Evolutionary conservation across 83 land plant genomes (phyloP), one percentile per base, ranked within the genome.

Genomic region (Thuja plicata): DNA sequence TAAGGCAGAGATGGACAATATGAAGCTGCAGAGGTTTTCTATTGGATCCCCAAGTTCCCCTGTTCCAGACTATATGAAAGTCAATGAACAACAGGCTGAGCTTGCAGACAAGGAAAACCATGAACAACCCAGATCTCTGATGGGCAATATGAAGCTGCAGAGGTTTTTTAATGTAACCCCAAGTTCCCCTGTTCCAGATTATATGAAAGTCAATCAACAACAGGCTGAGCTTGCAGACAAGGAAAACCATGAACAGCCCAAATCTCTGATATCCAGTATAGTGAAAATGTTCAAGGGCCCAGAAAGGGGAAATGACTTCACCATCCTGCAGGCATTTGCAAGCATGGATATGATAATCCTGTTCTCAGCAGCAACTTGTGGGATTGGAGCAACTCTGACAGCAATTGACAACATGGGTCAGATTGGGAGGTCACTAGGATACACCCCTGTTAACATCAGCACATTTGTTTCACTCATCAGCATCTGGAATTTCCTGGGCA

Each of bases 301-400:
- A 11, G 48, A n/a, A 8, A 86, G 90, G 62, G 93, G 93, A 48
- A 89, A 92, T 60, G 91, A 92, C 86, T 88, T 88, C 85, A 91
- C 94, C 0, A 94, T 95, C 84, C 52, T 90, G 2, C 96, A 95
- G 55, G 96, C 96, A 32, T 86, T 95, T 1, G 62, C 84, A 19
- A 95, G 96, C 89, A 54, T 91, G 27, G 96, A 95, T 80, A 91
- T 95, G 94, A 54, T 92, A 62, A 78, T 93, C 52, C 89, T 95
- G 34, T 92, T 95, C 86, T 9, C 91, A 15, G 90, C 94, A 17
- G 92, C 94, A 1, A 86, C 89, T 3, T 91, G 90, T 73, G 91
- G 93, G 19, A 19, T 90, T n/a, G 93, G 93, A 40, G 85, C 92
- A 52, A 85, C 89, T 24, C 37, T 89, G 32, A 88, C 91, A 6